Conservation (phyloP, 306 rosid genomes). For the Trifolium repens region DNA sequence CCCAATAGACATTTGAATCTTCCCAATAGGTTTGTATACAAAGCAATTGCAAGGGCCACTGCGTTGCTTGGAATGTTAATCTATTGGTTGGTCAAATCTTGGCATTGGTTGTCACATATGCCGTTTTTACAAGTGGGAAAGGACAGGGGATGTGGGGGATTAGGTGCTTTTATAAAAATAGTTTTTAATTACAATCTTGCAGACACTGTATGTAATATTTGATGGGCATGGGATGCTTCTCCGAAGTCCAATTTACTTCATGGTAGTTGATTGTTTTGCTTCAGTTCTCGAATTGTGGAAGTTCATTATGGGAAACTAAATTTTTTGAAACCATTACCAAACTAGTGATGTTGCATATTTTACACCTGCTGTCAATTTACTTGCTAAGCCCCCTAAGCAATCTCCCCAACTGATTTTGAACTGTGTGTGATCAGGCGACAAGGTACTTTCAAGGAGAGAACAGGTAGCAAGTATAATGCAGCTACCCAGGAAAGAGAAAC, state of each 20-base stretch:
- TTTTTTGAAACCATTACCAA: slow-evolving; percentile 29
- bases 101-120: slow-evolving; percentile 19
- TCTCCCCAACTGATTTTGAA: slow-evolving; percentile 41
- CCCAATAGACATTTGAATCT: slow-evolving; percentile 26
- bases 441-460: slow-evolving; percentile 84
- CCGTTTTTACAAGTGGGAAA: slow-evolving; percentile 13
- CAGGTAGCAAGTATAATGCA: slow-evolving; percentile 83
- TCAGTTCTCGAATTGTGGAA: slow-evolving; percentile 28
- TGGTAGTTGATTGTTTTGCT: slow-evolving; percentile 29
- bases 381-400: slow-evolving; percentile 30
- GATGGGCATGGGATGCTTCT: slow-evolving; percentile 25
- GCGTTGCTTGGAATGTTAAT: slow-evolving; percentile 30
- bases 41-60: slow-evolving; percentile 31
- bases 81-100: slow-evolving; percentile 29
- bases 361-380: slow-evolving; percentile 42
- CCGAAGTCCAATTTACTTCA: slow-evolving; percentile 19
- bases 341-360: slow-evolving; percentile 36
- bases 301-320: slow-evolving; percentile 12
- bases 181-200: slow-evolving; percentile 19
- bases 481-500: slow-evolving; percentile 99
- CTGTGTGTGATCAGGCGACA: slow-evolving; percentile 77
- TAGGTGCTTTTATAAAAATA: slow-evolving; percentile 24
- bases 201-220: slow-evolving; percentile 22
- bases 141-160: background rate
- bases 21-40: slow-evolving; percentile 26